These are phyloP conservation scores for Panaeolus papilionaceus DNA, from an alignment of 768 basidiomycete genomes.

Conservation along the genomic window DNA sequence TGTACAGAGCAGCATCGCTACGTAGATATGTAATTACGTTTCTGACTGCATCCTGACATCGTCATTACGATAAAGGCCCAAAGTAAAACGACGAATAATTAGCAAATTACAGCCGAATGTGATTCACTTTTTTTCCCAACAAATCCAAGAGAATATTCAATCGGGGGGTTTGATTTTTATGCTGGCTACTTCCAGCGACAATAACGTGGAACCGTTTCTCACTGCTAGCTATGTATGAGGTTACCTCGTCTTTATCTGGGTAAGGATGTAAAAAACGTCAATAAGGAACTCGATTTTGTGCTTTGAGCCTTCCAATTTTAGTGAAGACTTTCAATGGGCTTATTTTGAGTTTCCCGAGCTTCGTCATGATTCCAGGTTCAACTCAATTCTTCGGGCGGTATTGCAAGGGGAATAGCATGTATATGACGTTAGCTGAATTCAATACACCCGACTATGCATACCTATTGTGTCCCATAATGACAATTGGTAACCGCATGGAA, in stretches of 20 bases:
- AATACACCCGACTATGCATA: not conserved
- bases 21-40: not conserved
- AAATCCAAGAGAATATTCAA: not conserved
- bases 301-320: slow-evolving; percentile 4
- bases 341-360: not conserved
- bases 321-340: not conserved
- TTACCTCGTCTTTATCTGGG: not conserved
- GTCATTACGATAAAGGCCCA: not conserved
- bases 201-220: slow-evolving; percentile 4
- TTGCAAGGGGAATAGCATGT: not conserved
- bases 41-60: not conserved
- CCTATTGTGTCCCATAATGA: not conserved
- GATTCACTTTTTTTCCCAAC: not conserved
- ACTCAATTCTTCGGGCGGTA: not conserved
- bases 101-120: no score
- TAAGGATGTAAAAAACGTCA: slow-evolving; percentile 9
- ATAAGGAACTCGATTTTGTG: not conserved
- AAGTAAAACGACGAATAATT: no score
- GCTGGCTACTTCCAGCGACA: not conserved
- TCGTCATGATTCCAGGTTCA: not conserved
- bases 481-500: not conserved
- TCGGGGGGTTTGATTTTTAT: not conserved
- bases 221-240: not conserved
- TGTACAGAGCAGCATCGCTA: not conserved
- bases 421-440: not conserved